A percentile compares a stretch with the other conserved stretches of the same genome.
Evolutionary conservation across 2,329 filamentous ascomycete species (phyloP).

Genomic region (Phyllosticta citriasiana): DNA sequence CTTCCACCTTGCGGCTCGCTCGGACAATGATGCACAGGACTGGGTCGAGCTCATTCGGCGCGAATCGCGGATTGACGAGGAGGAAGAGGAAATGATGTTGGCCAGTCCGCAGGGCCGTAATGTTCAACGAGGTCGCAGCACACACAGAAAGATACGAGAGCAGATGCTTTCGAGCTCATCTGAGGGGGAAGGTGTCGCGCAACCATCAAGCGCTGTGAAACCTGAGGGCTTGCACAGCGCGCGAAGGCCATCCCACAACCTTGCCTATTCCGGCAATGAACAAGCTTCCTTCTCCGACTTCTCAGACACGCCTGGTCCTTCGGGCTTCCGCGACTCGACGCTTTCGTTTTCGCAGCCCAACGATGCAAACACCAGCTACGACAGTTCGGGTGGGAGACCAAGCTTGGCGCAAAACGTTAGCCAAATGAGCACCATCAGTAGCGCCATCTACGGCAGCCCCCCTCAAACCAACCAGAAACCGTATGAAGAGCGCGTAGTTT

Average conservation of each 20-base stretch:
- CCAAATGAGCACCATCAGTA: conserved; percentile 47
- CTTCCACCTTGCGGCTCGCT: conserved; percentile 75
- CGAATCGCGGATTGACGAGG: conserved; percentile 76
- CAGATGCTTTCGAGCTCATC: conserved; percentile 35
- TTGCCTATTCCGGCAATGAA: conserved; percentile 54
- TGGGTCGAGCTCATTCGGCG: conserved; percentile 78
- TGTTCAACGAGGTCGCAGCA: background rate
- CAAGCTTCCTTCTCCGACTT: conserved; percentile 78
- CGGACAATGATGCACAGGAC: conserved; percentile 63
- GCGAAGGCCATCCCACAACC: conserved; percentile 51
- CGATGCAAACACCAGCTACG: conserved; percentile 13
- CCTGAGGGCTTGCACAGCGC: conserved; percentile 26
- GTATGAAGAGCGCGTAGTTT: conserved; percentile 82
- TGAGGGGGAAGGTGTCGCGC: conserved; percentile 28
- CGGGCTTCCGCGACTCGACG: conserved; percentile 39
- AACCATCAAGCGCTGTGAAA: conserved; percentile 18
- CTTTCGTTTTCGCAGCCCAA: conserved; percentile 26
- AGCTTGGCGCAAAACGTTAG: conserved; percentile 43
- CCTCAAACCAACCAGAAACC: conserved; percentile 16
- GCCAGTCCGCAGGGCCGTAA: conserved; percentile 45
- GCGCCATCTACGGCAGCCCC: conserved; percentile 18
- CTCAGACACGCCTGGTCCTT: conserved; percentile 52
- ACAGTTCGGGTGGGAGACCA: conserved; percentile 16
- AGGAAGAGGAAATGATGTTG: conserved; percentile 73
- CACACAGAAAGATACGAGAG: conserved; percentile 10